Conservation (phyloP, 768 basidiomycete genomes). For the Boletus vinaceobasis region DNA sequence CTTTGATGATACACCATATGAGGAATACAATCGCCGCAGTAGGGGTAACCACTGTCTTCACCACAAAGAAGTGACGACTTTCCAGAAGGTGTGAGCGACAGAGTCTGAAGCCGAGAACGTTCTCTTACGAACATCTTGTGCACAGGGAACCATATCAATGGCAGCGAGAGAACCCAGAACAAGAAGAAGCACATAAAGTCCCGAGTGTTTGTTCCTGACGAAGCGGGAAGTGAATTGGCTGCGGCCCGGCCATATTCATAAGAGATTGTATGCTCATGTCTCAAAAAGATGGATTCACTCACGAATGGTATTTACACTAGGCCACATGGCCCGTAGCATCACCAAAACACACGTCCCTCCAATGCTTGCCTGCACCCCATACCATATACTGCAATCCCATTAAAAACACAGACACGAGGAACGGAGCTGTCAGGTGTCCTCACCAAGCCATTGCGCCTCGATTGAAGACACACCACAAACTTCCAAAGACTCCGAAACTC, state of each 20-base stretch:
- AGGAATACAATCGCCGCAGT: conserved; percentile 69
- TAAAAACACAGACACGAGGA: conserved; percentile 16
- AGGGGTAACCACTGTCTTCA: conserved; percentile 73
- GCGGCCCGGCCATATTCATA: conserved; percentile 3
- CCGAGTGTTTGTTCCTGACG: conserved; percentile 70
- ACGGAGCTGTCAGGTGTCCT: conserved; percentile 26
- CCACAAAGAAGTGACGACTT: conserved; percentile 74
- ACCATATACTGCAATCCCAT: conserved; percentile 54
- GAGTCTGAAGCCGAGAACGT: conserved; percentile 1
- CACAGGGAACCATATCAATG: conserved; percentile 79
- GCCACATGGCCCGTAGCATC: conserved; percentile 76
- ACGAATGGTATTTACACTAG: conserved; percentile 65
- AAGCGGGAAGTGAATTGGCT: conserved; percentile 72
- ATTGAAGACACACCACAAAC: conserved; percentile 77
- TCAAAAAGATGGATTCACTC: conserved; percentile 24
- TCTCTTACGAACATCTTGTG: conserved; percentile 62
- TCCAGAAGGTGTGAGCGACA: conserved; percentile 12
- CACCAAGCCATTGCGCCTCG: conserved; percentile 72
- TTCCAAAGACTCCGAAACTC: conserved; percentile 78
- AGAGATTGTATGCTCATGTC: background rate
- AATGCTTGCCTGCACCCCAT: conserved; percentile 77
- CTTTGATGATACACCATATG: conserved; percentile 75
- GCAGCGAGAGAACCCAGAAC: conserved; percentile 79
- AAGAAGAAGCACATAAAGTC: conserved; percentile 83
- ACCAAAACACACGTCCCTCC: conserved; percentile 77